phyloP scores from a whole-genome alignment of 352 stramenopile genomes.

The Pythium pectinolyticum region DNA sequence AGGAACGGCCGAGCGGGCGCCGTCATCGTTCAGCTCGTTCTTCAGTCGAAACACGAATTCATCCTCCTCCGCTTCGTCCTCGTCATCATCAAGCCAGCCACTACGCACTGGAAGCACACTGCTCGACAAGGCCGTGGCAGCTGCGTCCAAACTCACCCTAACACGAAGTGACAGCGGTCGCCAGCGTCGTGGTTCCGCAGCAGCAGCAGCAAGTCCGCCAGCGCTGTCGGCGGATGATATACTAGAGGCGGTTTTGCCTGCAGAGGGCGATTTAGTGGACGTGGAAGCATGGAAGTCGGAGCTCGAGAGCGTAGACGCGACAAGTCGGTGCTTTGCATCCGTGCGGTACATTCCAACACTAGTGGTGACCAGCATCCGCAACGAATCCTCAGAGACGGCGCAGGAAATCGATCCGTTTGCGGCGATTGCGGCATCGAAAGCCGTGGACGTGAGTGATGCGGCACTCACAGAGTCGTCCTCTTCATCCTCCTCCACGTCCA shows the following conservation, averaged over 20 bases:
- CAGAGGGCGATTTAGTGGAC: constrained; percentile 31
- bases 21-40: constrained; percentile 26
- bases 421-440: constrained; percentile 19
- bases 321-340: constrained; percentile 14
- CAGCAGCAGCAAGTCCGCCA: no score
- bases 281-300: constrained; percentile 26
- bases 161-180: constrained; percentile 21
- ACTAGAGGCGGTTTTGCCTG: constrained; percentile 15
- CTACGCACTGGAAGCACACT: constrained; percentile 70
- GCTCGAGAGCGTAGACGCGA: constrained; percentile 10
- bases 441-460: constrained; percentile 9
- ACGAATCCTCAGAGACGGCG: background rate
- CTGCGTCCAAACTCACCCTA: constrained; percentile 45
- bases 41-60: constrained; percentile 27
- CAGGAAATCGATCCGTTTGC: constrained; percentile 28
- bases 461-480: constrained; percentile 11
- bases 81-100: constrained; percentile 17
- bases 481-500: constrained; percentile 16
- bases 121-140: constrained; percentile 70
- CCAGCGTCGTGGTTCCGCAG: constrained; percentile 17
- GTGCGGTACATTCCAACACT: constrained; percentile 34
- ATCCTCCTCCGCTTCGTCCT: background rate
- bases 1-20: constrained; percentile 2
- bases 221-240: constrained; percentile 9
- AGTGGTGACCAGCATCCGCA: constrained; percentile 11